Conservation (phyloP, 2,329 filamentous ascomycete genomes). For the Alternaria ethzedia region DNA sequence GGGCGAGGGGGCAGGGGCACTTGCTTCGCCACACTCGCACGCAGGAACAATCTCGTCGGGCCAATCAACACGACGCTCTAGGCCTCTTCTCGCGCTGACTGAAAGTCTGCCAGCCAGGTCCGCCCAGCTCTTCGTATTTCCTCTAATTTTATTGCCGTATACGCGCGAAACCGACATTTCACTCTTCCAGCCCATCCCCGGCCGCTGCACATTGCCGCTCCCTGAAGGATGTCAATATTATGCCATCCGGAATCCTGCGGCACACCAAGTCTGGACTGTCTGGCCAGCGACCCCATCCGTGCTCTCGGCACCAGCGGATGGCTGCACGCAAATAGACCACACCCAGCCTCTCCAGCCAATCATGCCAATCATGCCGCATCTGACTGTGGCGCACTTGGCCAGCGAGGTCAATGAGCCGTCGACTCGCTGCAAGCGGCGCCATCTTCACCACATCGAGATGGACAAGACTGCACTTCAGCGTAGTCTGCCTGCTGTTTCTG, state of each 20-base stretch:
- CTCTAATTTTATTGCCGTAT: neutral
- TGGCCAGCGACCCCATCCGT: constrained; percentile 20
- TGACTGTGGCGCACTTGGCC: neutral
- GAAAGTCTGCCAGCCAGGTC: constrained; percentile 6
- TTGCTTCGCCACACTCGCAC: constrained; percentile 34
- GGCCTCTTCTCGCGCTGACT: constrained; percentile 12
- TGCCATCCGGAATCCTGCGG: constrained; percentile 14
- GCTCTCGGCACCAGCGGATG: constrained; percentile 14
- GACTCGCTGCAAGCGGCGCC: neutral
- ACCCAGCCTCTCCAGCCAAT: constrained; percentile 5
- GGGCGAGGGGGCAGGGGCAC: constrained; percentile 10
- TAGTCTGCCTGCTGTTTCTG: neutral
- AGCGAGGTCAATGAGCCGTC: constrained; percentile 4
- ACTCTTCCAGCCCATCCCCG: neutral
- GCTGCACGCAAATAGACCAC: constrained; percentile 8
- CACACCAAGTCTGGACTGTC: constrained; percentile 12
- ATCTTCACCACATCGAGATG: neutral
- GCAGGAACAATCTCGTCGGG: constrained; percentile 24
- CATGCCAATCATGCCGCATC: constrained; percentile 1
- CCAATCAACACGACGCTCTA: constrained; percentile 13
- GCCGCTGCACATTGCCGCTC: neutral
- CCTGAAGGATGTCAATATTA: neutral
- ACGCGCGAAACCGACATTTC: neutral
- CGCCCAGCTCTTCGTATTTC: constrained; percentile 9
- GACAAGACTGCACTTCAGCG: neutral